Evolutionary conservation across 2,329 filamentous ascomycete genomes (phyloP), one percentile per base, ranked within the genome.

Genomic region (Teratosphaeria viscida): DNA sequence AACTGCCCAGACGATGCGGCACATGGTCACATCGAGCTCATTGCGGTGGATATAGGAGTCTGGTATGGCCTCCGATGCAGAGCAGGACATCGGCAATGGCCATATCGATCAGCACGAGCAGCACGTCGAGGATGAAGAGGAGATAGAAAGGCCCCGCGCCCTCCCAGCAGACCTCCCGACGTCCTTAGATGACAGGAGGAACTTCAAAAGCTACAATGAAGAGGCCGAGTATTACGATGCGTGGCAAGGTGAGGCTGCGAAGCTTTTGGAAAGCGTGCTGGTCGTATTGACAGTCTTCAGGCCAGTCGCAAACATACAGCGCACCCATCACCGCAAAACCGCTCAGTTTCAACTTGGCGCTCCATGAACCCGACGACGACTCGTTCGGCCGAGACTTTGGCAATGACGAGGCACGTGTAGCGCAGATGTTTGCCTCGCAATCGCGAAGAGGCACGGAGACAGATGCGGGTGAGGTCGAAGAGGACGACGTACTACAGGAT

Each of bases 211-310:
- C 54, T 85, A 86, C 63, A 82, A 86, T 64, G 82, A 88, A 59
- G 94, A 97, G 79, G 96, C 92, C 49, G 94, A 97, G 79, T 90
- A 96, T 78, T 99, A 97, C 74, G 94, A 99, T 82, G 94, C 90
- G 67, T 99, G 94, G 94, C 91, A 97, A 86, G 92, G 92, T 87
- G 37, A 52, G 43, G 23, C 29, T 16, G 23, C 2, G 37, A 43
- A 43, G 19, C 43, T 49, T 11, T 8, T 10, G 16, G n/a, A 16
- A 5, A 49, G 43, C 43, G 8, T 8, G 53, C 14, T 27, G 37
- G 52, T 49, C 34, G 11, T 16, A 11, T 57, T 60, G 53, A 35
- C 43, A 49, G 19, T 10, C 23, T 23, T 57, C 61, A 96, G 92
- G 92, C 65, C 90, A 96, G 80, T 96, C 92, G 53, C 92, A 96